A percentile compares a stretch with the other conserved stretches of the same genome.
These are phyloP conservation scores for Rhododendron henanense DNA, from an alignment of 148 eudicot species.

Conservation along the genomic window DNA sequence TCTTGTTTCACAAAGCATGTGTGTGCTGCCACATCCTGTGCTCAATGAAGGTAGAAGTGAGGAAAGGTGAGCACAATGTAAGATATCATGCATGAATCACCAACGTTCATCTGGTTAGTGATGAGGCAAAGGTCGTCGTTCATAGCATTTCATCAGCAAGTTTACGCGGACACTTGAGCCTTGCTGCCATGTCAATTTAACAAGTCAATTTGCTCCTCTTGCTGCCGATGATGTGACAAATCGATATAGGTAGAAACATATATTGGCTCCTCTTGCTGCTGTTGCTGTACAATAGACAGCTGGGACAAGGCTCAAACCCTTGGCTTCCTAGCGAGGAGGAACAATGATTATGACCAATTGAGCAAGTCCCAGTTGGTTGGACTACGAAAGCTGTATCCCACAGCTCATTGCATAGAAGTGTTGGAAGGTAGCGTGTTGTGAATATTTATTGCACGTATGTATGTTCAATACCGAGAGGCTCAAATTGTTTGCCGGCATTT, in stretches of 20 bases:
- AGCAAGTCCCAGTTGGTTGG: not conserved
- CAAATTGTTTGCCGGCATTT: not conserved
- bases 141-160: not conserved
- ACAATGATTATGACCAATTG: not conserved
- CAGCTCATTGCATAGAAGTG: not conserved
- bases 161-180: not conserved
- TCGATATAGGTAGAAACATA: not conserved
- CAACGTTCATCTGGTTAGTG: not conserved
- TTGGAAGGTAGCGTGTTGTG: not conserved
- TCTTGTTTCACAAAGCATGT: not conserved
- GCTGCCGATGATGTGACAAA: not conserved
- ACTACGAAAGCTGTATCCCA: not conserved
- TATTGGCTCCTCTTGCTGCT: not conserved
- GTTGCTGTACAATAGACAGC: not conserved
- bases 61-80: not conserved
- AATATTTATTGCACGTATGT: not conserved
- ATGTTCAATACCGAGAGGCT: not conserved
- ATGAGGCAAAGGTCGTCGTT: not conserved
- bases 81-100: not conserved
- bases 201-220: not conserved
- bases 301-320: not conserved
- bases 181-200: not conserved
- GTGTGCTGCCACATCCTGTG: not conserved
- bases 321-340: not conserved
- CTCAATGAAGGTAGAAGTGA: not conserved